Evolutionary conservation across 177 flowering plant genomes (phyloP), one percentile per base, ranked within the genome.

Genomic region (Vitis hybrid): DNA sequence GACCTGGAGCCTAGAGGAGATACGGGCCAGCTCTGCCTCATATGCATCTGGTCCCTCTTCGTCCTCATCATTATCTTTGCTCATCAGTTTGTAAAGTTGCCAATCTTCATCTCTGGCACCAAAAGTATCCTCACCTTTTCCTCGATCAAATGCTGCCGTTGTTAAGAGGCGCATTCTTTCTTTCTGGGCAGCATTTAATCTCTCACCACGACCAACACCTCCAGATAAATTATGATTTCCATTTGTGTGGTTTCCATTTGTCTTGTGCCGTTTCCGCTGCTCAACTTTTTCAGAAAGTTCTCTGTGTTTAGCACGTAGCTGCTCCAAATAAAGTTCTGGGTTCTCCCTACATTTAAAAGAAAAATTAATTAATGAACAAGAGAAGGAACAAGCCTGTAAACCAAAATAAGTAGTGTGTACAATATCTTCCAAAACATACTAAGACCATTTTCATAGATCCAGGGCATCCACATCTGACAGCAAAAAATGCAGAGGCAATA

Each of bases 101-200:
- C 98, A 96, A 77, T 96, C 99, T 84, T 96, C 99, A 74, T 96
- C 99, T 72, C 74, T 87, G 69, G 88, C 80, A 78, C 98, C 98
- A 85, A 96, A 96, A 65, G 97, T 96, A 76, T 96, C 99, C 83
- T 96, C 99, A 56, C 97, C 99, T 80, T 96, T 96, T 48, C 99
- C 98, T 53, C 97, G 82, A 77, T 96, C 99, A 82, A 90, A 96
- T 39, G 98, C 99, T 68, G 99, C 99, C 13, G 97, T 89, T 29
- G 99, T 89, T 67, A 96, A 75, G 29, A 96, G 94, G 56, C 98
- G 98, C 99, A 96, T 92, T 74, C 98, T 87, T 77, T 95, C 99
- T 70, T 89, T 93, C 76, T 95, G 94, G 53, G 97, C 94, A 71
- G 98, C 90, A 83, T 81, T 95, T 70, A 91, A 70, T 71, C 99